phyloP scores from a whole-genome alignment of 192 early-diverging fungal species.

The Mortierella alpina region DNA sequence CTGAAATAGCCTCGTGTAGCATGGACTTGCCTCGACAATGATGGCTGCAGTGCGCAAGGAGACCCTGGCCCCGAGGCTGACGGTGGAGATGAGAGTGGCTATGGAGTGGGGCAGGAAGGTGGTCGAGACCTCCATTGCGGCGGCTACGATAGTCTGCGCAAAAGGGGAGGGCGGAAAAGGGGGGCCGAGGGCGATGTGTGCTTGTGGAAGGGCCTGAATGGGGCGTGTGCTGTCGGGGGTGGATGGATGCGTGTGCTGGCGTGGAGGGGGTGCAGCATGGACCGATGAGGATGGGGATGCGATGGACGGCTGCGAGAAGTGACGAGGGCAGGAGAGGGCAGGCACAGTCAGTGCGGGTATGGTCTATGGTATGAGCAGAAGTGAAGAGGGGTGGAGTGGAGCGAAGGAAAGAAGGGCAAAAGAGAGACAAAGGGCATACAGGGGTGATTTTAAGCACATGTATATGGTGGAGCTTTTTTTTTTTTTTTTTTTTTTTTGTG shows the following conservation, averaged over 20 bases:
- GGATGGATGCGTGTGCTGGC: neutral
- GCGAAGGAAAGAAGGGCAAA: neutral
- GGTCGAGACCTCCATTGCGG: slow-evolving; percentile 45
- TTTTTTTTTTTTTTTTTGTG: too few relatives aligned
- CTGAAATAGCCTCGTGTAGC: neutral
- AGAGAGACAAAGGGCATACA: neutral
- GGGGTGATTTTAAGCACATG: too few relatives aligned
- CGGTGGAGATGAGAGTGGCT: slow-evolving; percentile 67
- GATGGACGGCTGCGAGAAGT: neutral
- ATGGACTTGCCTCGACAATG: slow-evolving; percentile 62
- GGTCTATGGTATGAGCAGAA: neutral
- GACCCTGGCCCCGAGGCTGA: slow-evolving; percentile 70
- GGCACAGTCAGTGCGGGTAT: neutral
- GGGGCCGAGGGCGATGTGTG: neutral
- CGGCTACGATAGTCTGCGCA: neutral
- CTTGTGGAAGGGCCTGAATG: too few relatives aligned
- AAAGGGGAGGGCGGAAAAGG: neutral
- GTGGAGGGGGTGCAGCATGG: neutral
- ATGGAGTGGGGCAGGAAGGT: slow-evolving; percentile 68
- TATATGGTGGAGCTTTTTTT: neutral
- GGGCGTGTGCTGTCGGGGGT: too few relatives aligned
- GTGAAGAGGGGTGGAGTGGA: neutral
- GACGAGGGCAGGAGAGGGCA: neutral
- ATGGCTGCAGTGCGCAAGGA: slow-evolving; percentile 68
- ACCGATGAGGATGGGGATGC: neutral